These are phyloP conservation scores for Colletotrichum salicis DNA, from an alignment of 2,329 filamentous ascomycete species.

Conservation along the genomic window DNA sequence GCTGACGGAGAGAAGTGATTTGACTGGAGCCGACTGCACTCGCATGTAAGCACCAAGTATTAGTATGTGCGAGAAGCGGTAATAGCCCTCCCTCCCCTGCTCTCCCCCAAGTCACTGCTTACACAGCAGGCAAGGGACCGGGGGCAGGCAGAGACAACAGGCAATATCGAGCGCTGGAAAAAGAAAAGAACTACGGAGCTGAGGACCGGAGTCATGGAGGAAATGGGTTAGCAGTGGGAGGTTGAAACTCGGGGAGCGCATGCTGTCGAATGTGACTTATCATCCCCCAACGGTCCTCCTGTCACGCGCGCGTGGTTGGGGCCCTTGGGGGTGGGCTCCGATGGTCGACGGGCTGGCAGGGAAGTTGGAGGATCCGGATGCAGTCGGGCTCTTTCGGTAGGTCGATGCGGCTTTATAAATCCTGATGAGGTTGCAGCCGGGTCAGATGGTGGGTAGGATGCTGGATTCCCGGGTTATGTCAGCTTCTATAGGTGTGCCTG, in stretches of 20 bases:
- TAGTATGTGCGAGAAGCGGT: background rate
- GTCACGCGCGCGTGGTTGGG: constrained; percentile 31
- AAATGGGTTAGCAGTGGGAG: constrained; percentile 10
- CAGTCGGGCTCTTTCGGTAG: background rate
- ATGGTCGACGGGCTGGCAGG: constrained; percentile 11
- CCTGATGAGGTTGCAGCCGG: constrained; percentile 3
- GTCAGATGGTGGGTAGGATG: constrained; percentile 5
- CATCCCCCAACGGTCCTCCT: constrained; percentile 7
- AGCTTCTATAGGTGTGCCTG: background rate
- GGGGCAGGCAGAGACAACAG: background rate
- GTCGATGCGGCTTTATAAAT: constrained; percentile 1
- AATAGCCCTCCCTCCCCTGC: constrained; percentile 11
- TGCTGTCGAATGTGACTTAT: constrained; percentile 30
- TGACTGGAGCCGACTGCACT: background rate
- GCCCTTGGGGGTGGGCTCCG: constrained; percentile 2
- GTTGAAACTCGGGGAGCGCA: constrained; percentile 24
- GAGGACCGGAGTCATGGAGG: constrained; percentile 8
- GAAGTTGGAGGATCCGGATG: constrained; percentile 2
- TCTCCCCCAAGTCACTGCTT: constrained; percentile 18
- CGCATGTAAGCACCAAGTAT: constrained; percentile 3
- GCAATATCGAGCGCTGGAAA: constrained; percentile 13
- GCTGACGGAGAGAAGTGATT: background rate
- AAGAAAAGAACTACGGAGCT: constrained; percentile 30
- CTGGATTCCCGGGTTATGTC: constrained; percentile 8
- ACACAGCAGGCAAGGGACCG: constrained; percentile 15